phyloP scores from a whole-genome alignment of 129 eudicot genomes.

The Gnaphalium uliginosum region DNA sequence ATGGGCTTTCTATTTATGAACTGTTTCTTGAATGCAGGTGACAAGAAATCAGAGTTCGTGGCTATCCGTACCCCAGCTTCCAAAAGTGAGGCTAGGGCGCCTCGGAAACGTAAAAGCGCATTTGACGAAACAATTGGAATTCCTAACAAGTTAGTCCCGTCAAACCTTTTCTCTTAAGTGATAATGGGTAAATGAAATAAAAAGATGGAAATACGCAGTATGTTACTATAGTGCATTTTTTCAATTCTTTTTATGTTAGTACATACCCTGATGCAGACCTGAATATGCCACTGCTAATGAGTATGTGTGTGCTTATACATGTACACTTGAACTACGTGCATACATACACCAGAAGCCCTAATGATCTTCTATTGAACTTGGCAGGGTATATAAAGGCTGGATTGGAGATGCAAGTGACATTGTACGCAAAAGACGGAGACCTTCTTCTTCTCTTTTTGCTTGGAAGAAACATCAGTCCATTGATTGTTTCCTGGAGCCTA shows the following conservation, averaged over 20 bases:
- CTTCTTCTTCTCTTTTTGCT: constrained; percentile 34
- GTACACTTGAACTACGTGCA: too few species aligned
- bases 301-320: too few species aligned
- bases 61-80: constrained; percentile 71
- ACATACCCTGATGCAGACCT: too few species aligned
- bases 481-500: constrained; percentile 48
- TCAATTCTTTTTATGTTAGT: background rate
- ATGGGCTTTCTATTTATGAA: constrained; percentile 2
- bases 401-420: constrained; percentile 52
- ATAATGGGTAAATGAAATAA: background rate
- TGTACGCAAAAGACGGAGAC: constrained; percentile 42
- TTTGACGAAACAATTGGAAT: constrained; percentile 36
- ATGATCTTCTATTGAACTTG: constrained; percentile 9
- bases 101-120: constrained; percentile 48
- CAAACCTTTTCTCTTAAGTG: background rate
- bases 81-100: constrained; percentile 42
- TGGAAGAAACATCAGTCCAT: constrained; percentile 39
- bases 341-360: background rate
- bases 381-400: constrained; percentile 56
- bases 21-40: constrained; percentile 38
- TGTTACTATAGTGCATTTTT: background rate
- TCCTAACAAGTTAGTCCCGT: constrained; percentile 48
- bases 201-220: background rate
- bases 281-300: too few species aligned
- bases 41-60: constrained; percentile 35